Evolutionary conservation across 305 asterid species (phyloP), one percentile per base, ranked within the genome.

Genomic region (Rubia balearica): DNA sequence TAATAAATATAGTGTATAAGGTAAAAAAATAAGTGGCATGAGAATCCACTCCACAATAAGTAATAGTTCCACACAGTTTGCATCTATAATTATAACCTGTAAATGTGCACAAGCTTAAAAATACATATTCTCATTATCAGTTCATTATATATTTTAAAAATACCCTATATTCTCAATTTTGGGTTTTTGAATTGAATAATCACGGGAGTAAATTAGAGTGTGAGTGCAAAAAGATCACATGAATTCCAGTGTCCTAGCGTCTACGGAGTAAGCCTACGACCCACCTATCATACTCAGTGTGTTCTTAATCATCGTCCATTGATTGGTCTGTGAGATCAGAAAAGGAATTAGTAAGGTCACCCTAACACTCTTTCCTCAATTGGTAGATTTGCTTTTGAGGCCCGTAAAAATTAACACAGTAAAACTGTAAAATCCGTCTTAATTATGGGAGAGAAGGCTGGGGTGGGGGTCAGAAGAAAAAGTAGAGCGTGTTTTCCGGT

Each of bases 401-500:
- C 70, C 76, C 61, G 27, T 27, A 43, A 24, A 66, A 81, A n/a
- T 76, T 67, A 62, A 56, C 70, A 75, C 71, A 41, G 70, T 67
- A 65, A 76, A 61, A 22, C 67, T 24, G 21, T 62, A 62, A 64
- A 64, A 64, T 2, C 68, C 45, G 62, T 61, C 80, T 74, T 78
- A 74, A 77, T 78, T 81, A 75, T 75, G 73, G 81, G 77, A 78
- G 77, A 8, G 10, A 38, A 14, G 38, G 27, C 11, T 6, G 67
- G 79, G 77, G 80, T 73, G 72, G 73, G 41, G 81, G 86, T 81
- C 81, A 83, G 83, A 72, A 82, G 68, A 73, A 75, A 51, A 82
- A 86, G 89, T 75, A 84, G 91, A 81, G 90, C 96, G 93, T 83
- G 93, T 86, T 77, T 77, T 77, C 81, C 78, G 78, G 78, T 73